A percentile compares a stretch with the other conserved stretches of the same genome.
phyloP scores from a whole-genome alignment of 495 filamentous ascomycete species.

The Xanthoparmelia taractica region DNA sequence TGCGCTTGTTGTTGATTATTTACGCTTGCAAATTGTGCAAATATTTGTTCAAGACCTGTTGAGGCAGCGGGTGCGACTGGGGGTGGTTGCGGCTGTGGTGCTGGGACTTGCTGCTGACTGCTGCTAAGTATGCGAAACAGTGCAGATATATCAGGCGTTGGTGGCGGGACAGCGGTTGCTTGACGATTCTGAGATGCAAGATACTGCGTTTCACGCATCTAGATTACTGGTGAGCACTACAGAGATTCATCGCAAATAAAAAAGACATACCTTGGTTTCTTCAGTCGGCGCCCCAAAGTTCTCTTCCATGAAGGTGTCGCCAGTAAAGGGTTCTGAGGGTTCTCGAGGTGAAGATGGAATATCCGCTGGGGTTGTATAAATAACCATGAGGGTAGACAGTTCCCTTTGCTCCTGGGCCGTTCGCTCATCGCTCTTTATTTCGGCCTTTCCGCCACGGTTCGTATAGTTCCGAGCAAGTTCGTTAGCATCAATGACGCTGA shows the following conservation, averaged over 20 bases:
- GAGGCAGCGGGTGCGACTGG: constrained; percentile 26
- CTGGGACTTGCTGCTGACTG: constrained; percentile 33
- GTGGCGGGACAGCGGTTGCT: constrained; percentile 28
- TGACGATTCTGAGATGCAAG: constrained; percentile 37
- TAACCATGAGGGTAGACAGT: constrained; percentile 70
- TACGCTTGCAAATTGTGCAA: constrained; percentile 40
- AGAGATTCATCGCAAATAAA: neutral
- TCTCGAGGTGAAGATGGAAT: constrained; percentile 73
- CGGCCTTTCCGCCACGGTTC: constrained; percentile 54
- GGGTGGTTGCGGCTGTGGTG: constrained; percentile 31
- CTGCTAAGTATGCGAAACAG: constrained; percentile 42
- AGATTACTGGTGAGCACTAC: constrained; percentile 11
- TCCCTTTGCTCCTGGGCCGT: constrained; percentile 64
- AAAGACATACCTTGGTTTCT: constrained; percentile 38
- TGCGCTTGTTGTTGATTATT: constrained; percentile 32
- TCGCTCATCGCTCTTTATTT: constrained; percentile 57
- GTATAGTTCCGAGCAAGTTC: constrained; percentile 49
- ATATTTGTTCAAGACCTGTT: constrained; percentile 40
- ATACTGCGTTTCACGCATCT: constrained; percentile 43
- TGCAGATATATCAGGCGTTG: constrained; percentile 39
- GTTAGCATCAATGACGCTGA: constrained; percentile 43
- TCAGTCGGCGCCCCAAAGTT: constrained; percentile 47
- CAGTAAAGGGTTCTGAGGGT: constrained; percentile 42
- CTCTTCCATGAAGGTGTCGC: constrained; percentile 30
- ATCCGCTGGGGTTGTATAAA: constrained; percentile 65